Evolutionary conservation across 257 asterid species (phyloP).

Genomic region (Nicotiana tabacum): DNA sequence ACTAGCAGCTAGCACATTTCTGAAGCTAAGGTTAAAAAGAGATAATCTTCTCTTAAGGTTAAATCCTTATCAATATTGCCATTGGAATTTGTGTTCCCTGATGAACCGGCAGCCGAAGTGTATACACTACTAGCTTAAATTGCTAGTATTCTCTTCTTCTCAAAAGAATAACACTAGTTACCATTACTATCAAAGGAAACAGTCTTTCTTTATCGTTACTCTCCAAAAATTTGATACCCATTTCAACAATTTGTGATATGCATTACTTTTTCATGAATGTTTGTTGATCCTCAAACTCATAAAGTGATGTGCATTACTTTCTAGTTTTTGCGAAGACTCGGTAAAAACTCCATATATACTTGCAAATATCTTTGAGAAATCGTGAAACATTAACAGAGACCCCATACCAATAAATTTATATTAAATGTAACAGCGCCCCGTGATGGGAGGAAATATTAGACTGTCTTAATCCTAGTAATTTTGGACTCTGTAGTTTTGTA

Average conservation of each 20-base stretch:
- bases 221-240: not conserved
- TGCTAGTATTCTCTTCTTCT: not conserved
- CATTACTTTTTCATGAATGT: too few relatives aligned
- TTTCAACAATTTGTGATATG: not conserved
- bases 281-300: too few relatives aligned
- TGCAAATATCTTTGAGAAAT: too few relatives aligned
- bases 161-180: not conserved
- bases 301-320: too few relatives aligned
- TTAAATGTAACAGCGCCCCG: too few relatives aligned
- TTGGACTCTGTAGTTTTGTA: too few relatives aligned
- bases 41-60: not conserved
- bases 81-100: not conserved
- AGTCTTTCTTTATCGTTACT: not conserved
- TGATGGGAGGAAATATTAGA: too few relatives aligned
- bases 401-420: too few relatives aligned
- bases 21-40: not conserved
- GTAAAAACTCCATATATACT: too few relatives aligned
- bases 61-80: not conserved
- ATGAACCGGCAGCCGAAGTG: not conserved
- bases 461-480: too few relatives aligned
- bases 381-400: too few relatives aligned
- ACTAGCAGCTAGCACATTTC: not conserved
- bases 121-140: not conserved
- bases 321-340: too few relatives aligned
- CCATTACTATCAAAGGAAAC: not conserved